These are phyloP conservation scores for Tremellales sp. DNA, from an alignment of 1,284 basidiomycete genomes.

Conservation along the genomic window DNA sequence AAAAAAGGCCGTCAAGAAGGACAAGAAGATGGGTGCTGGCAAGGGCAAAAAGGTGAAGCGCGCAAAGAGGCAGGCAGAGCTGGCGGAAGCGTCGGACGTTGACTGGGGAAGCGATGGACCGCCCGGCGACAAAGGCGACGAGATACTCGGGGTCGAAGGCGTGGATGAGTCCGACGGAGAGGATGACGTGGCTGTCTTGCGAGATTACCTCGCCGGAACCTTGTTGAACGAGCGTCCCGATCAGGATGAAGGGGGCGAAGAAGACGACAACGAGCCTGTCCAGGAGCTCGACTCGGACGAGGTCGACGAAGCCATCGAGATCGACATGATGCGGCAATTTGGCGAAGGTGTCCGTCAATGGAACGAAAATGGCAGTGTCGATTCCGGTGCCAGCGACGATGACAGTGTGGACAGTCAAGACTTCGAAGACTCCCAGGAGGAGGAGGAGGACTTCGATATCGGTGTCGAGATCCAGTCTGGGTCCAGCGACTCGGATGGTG, in stretches of 20 bases:
- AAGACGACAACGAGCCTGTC: conserved; percentile 22
- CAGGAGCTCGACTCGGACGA: conserved; percentile 24
- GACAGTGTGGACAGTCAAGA: conserved; percentile 8
- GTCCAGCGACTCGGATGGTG: not conserved
- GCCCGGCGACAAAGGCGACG: conserved; percentile 11
- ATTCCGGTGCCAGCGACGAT: conserved; percentile 13
- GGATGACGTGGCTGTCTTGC: conserved; percentile 30
- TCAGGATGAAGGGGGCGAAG: conserved; percentile 6
- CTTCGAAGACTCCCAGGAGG: not conserved
- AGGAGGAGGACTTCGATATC: not conserved
- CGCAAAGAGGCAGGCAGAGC: conserved; percentile 3
- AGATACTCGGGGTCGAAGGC: conserved; percentile 1
- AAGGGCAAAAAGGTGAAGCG: conserved; percentile 12
- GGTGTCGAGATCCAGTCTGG: not conserved
- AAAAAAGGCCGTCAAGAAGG: conserved; percentile 28
- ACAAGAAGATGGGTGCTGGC: conserved; percentile 22
- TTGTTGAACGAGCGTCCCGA: conserved; percentile 12
- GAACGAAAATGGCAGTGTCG: conserved; percentile 9
- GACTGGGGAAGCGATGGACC: conserved; percentile 20
- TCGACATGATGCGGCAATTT: conserved; percentile 27
- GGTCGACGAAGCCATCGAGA: conserved; percentile 20
- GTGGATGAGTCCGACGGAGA: conserved; percentile 12
- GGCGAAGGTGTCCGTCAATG: conserved; percentile 16
- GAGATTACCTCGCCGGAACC: conserved; percentile 37
- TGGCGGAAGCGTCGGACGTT: conserved; percentile 1